Percentiles rank a stretch among this genome's conserved stretches.
phyloP scores from a whole-genome alignment of 805 yeast genomes.

The Yarrowia hollandica region DNA sequence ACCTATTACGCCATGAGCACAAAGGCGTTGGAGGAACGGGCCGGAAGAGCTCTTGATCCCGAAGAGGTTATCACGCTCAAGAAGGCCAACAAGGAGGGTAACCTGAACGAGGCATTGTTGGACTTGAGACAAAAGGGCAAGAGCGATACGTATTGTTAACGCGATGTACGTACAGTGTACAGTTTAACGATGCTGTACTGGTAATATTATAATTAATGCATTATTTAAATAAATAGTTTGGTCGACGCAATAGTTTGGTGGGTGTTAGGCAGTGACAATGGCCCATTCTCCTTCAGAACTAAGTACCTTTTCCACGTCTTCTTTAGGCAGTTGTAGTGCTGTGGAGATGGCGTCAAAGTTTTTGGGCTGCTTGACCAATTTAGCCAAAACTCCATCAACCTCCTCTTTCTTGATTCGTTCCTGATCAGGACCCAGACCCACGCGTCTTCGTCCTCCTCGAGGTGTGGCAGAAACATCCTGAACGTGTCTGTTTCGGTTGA shows the following conservation, averaged over 20 bases:
- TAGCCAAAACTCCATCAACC: slow-evolving; percentile 33
- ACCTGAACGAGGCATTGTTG: slow-evolving; percentile 44
- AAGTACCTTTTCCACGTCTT: slow-evolving; percentile 55
- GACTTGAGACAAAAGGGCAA: slow-evolving; percentile 39
- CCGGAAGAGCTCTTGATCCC: slow-evolving; percentile 35
- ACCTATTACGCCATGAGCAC: slow-evolving; percentile 24
- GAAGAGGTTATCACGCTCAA: slow-evolving; percentile 35
- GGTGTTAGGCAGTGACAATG: slow-evolving; percentile 42
- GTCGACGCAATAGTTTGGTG: too few species aligned
- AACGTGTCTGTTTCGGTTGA: slow-evolving; percentile 15
- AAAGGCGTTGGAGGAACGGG: slow-evolving; percentile 36
- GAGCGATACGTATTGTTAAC: slow-evolving; percentile 38
- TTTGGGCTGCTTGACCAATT: slow-evolving; percentile 34
- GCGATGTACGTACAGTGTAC: background rate
- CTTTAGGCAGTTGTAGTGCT: slow-evolving; percentile 56
- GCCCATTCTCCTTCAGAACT: slow-evolving; percentile 53
- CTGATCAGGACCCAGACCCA: slow-evolving; percentile 11
- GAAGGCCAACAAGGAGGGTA: slow-evolving; percentile 40
- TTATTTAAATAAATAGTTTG: too few species aligned
- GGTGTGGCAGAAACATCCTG: slow-evolving; percentile 10
- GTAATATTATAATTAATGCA: background rate
- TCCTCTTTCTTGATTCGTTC: slow-evolving; percentile 24
- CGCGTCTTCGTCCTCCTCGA: slow-evolving; percentile 11
- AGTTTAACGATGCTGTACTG: too few species aligned
- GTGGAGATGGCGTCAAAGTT: slow-evolving; percentile 58